Evolutionary conservation across 768 basidiomycete genomes (phyloP), one percentile per base, ranked within the genome.

Genomic region (Naematelia aurantialba): DNA sequence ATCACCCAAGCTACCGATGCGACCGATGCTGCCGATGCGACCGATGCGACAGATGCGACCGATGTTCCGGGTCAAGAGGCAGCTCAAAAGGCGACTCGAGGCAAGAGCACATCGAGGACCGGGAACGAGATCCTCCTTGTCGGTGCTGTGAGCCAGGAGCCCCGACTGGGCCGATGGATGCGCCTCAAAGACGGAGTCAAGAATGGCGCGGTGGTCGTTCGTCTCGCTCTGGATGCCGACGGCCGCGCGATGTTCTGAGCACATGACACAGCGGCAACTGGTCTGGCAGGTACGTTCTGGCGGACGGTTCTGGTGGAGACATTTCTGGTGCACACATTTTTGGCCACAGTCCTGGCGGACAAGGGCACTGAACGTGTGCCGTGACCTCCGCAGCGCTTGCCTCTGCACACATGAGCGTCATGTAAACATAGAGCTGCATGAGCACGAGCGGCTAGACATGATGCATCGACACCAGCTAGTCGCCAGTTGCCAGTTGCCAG

Each of bases 121-220:
- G 58, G 39, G 66, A 65, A 79, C 1, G 61, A 69, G 83, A 53
- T 78, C 3, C 47, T 93, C 55, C 73, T 99, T 31, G 83, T 91
- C 14, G 91, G 85, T 4, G 89, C 87, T 10, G 73, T 91, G 17
- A 89, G 88, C 1, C 89, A 92, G 73, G 96, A 99, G 74, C 89
- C 87, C 72, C 83, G 89, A 58, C 75, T 94, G 31, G 94, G 96
- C 1, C 81, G 96, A 62, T 99, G 96, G 94, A 76, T 91, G 70
- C 82, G 80, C 49, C 69, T 89, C 58, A 89, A 87, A 73, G 86
- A 85, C 1, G 63, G 60, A 8, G 85, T 82, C 0, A 80, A 81
- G 65, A 96, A 94, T 77, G 84, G 86, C 5, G 82, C 88, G 1
- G 68, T 88, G 27, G 84, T 91, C 25, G 81, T 85, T 1, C 62